phyloP scores from a whole-genome alignment of 805 yeast species.

The Limtongozyma cylindracea region DNA sequence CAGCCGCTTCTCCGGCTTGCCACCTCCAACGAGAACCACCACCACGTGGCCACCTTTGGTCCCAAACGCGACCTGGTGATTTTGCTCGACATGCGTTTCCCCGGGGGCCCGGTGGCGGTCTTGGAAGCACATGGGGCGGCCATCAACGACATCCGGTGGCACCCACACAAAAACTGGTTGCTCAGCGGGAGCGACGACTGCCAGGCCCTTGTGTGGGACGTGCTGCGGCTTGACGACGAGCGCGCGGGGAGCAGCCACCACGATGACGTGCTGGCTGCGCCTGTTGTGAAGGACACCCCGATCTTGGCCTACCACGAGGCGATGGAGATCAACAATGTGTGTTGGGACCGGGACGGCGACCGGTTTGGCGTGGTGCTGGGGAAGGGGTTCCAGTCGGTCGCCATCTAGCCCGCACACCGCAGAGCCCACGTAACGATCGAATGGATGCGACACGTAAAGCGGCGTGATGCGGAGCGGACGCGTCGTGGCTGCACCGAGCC shows the following conservation, averaged over 20 bases:
- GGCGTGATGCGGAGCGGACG: too few relatives aligned
- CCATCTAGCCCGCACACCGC: too few relatives aligned
- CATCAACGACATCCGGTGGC: slow-evolving; percentile 64
- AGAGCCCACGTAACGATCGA: too few relatives aligned
- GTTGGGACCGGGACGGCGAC: slow-evolving; percentile 50
- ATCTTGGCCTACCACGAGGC: slow-evolving; percentile 29
- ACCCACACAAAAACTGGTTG: slow-evolving; percentile 42
- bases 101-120: slow-evolving; percentile 56
- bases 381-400: slow-evolving; percentile 43
- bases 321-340: slow-evolving; percentile 50
- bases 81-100: slow-evolving; percentile 66
- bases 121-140: slow-evolving; percentile 34
- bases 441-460: too few relatives aligned
- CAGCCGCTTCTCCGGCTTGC: slow-evolving; percentile 53
- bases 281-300: slow-evolving; percentile 8
- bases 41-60: slow-evolving; percentile 65
- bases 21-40: slow-evolving; percentile 58
- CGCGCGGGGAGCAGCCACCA: not conserved
- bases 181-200: slow-evolving; percentile 49
- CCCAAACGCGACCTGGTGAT: slow-evolving; percentile 38
- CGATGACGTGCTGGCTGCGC: slow-evolving; percentile 1
- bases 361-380: slow-evolving; percentile 67
- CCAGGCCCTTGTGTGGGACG: slow-evolving; percentile 48
- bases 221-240: slow-evolving; percentile 7
- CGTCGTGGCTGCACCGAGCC: too few relatives aligned